phyloP scores from a whole-genome alignment of 148 eudicot species.

The Simmondsia chinensis region DNA sequence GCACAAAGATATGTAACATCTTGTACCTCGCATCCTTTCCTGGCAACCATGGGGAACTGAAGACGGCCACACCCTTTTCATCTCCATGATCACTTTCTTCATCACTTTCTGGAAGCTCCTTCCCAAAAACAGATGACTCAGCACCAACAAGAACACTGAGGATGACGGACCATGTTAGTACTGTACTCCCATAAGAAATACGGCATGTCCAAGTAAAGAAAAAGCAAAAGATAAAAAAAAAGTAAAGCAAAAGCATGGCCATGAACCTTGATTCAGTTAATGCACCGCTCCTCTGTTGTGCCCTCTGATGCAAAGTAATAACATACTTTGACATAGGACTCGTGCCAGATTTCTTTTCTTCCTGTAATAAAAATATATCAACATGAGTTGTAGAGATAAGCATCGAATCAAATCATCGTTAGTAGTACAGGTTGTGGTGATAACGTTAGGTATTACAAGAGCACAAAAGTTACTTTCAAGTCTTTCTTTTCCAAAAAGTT shows the following conservation, averaged over 20 bases:
- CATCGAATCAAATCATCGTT: no score
- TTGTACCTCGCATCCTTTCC: slow-evolving; percentile 52
- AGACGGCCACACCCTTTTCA: slow-evolving; percentile 46
- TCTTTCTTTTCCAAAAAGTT: no score
- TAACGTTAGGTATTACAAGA: no score
- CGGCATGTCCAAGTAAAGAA: background rate
- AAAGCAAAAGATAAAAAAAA: background rate
- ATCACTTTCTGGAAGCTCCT: slow-evolving; percentile 30
- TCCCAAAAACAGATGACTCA: slow-evolving; percentile 38
- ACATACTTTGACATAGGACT: slow-evolving; percentile 74
- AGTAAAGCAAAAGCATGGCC: slow-evolving; percentile 1
- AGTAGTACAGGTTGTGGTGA: no score
- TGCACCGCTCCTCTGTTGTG: slow-evolving; percentile 58
- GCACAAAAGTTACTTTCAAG: no score
- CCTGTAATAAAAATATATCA: slow-evolving; percentile 24
- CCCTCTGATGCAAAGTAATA: slow-evolving; percentile 49
- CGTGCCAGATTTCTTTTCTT: slow-evolving; percentile 50
- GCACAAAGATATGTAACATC: background rate
- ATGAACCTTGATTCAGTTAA: slow-evolving; percentile 67
- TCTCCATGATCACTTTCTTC: slow-evolving; percentile 37
- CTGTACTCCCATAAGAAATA: background rate
- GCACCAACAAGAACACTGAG: slow-evolving; percentile 75
- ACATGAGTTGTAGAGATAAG: background rate
- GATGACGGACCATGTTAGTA: slow-evolving; percentile 8
- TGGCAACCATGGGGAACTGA: slow-evolving; percentile 56